Percentiles rank a stretch among this genome's conserved stretches.
Conservation (phyloP, 352 stramenopile species). For the Thalassiosira oceanica region DNA sequence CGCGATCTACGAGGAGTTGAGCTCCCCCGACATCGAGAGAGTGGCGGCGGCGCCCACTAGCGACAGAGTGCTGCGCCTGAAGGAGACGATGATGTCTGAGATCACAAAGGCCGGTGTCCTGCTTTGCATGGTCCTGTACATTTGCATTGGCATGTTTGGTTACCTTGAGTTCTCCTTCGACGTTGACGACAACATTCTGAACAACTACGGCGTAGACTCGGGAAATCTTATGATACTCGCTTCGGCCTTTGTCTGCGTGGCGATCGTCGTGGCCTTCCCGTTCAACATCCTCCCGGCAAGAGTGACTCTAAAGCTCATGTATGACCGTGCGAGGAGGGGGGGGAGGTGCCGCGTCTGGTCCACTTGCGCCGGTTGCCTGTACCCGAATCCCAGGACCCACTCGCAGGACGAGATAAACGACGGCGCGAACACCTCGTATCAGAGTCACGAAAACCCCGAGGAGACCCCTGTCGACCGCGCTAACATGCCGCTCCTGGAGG, state of each 20-base stretch:
- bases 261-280: conserved; percentile 71
- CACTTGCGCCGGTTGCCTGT: neutral
- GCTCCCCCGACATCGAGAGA: conserved; percentile 5
- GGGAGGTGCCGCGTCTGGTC: neutral
- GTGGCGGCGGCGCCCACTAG: neutral
- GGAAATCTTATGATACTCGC: conserved; percentile 45
- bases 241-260: conserved; percentile 52
- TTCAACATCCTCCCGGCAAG: conserved; percentile 74
- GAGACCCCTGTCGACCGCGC: no score
- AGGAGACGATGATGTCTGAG: conserved; percentile 34
- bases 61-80: neutral
- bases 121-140: conserved; percentile 66
- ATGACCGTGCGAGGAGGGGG: conserved; percentile 18
- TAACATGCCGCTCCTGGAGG: no score
- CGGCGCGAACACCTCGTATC: no score
- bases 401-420: neutral
- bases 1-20: conserved; percentile 68
- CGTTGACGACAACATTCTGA: conserved; percentile 66
- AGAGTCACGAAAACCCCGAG: no score
- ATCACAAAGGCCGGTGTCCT: conserved; percentile 53
- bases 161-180: conserved; percentile 66
- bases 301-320: conserved; percentile 61
- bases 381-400: neutral
- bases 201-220: conserved; percentile 50
- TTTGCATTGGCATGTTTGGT: conserved; percentile 62